Evolutionary conservation across 495 filamentous ascomycete genomes (phyloP), one percentile per base, ranked within the genome.

Genomic region (Aspergillus cristatus): DNA sequence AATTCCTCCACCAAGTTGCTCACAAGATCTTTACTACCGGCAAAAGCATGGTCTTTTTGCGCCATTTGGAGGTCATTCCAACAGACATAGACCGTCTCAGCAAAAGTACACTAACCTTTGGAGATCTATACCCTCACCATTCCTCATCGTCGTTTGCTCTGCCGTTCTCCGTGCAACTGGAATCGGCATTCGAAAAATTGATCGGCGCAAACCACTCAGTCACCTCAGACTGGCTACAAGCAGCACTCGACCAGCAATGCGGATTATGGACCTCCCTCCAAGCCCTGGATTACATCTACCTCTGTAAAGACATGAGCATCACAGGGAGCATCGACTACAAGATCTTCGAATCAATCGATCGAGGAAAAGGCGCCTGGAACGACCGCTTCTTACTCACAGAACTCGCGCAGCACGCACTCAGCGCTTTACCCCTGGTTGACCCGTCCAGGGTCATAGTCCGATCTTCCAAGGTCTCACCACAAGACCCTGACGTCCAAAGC

Each of bases 301-400:
- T 94, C 12, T 77, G 79, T 55, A 71, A 70, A 14, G 77, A 94
- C 49, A 82, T 86, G 18, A 67, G 76, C 13, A 53, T 72, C 2
- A 70, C 78, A 6, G 70, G 76, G 30, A 51, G 59, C 0, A 79
- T 96, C 35, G 72, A 83, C 13, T 59, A 68, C 18, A 72, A 75
- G 11, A 60, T 96, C 12, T 95, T 94, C 53, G 76, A 85, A 28
- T 75, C 82, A 26, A 73, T 96, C 14, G 86, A 91, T 45, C 67
- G 67, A 14, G 58, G 79, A 6, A 74, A 72, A 34, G 49, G 54
- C 13, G 70, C 69, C 16, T 96, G 90, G 89, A 79, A 79, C 41
- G 86, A 97, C 58, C 73, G 78, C 14, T 93, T 86, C 51, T 66
- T 82, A 3, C 65, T 95, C 22, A 94, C 84, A 2, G 86, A 91